Conservation (phyloP, 2,329 filamentous ascomycete species). For the Alternaria angustiovoidea region DNA sequence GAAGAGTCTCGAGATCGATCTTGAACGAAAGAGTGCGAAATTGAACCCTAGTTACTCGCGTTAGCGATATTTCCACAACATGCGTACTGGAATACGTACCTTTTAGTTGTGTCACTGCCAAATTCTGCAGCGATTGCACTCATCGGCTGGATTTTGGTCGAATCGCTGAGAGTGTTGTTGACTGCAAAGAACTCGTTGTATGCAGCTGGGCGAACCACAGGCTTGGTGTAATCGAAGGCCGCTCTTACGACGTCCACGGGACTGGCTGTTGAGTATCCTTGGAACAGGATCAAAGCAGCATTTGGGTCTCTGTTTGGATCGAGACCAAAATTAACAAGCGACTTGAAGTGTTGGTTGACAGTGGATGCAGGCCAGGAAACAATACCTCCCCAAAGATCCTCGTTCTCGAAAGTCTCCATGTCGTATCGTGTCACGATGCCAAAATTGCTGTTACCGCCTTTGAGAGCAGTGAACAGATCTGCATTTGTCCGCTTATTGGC, state of each 20-base stretch:
- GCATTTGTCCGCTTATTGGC: conserved; percentile 47
- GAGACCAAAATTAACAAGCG: conserved; percentile 21
- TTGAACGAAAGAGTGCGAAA: conserved; percentile 1
- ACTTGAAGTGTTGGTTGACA: conserved; percentile 21
- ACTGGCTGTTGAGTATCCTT: conserved; percentile 3
- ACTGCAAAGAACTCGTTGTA: conserved; percentile 1
- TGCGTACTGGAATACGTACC: background rate
- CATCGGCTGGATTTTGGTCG: background rate
- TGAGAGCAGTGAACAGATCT: conserved; percentile 49
- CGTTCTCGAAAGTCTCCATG: conserved; percentile 29
- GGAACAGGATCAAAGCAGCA: conserved; percentile 23
- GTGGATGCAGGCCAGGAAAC: conserved; percentile 17
- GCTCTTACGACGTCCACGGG: background rate
- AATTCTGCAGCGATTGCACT: background rate
- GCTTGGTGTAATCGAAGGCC: conserved; percentile 1
- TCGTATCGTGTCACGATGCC: conserved; percentile 35
- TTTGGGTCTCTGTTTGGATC: conserved; percentile 10
- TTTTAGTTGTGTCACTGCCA: background rate
- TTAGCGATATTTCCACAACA: background rate
- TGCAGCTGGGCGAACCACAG: background rate
- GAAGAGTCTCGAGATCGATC: background rate
- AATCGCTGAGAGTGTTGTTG: conserved; percentile 4
- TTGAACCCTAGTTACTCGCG: background rate
- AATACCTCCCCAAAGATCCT: conserved; percentile 29
- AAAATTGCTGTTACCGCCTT: conserved; percentile 40